Base-by-base conservation (phyloP, 1,284 basidiomycete species). In the Cutaneotrichosporon cavernicola region DNA sequence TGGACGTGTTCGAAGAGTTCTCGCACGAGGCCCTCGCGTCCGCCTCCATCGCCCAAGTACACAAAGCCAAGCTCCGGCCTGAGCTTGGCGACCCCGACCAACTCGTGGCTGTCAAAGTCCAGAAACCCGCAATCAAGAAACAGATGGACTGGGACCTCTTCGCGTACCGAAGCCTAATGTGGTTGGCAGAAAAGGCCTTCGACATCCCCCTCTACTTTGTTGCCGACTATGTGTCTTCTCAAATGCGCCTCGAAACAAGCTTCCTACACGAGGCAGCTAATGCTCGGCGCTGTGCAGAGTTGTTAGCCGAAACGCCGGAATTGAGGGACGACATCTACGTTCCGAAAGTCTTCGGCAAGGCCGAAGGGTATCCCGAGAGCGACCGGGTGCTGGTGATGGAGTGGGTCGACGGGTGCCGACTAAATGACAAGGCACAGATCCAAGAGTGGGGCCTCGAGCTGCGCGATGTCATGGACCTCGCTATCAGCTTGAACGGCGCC, bases 41-140 rank as follows among this genome's bases (percentile, higher is more conserved):
- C 65, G 92, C 92, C 1, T 92, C 89, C 68, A 89, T 96, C 56
- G 92, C 92, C 0, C 92, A 95, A 75, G 92, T 95, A 0, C 92
- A 95, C 74, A 84, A 85, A 46, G 92, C 92, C 2, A 86, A 84
- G 53, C 77, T 92, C 36, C 73, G 72, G 81, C 72, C 71, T 26
- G 64, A 70, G 30, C 65, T 67, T 32, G 70, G 69, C 0, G 60
- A 66, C 30, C 63, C 68, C 9, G 68, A 69, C 58, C 58, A 40
- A 11, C 69, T 77, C 84, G 92, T 95, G 1, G 92, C 92, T 0
- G 92, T 96, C 68, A 95, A 95, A 80, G 83, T 93, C n/a, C 91
- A 95, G 81, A 94, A 93, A 72, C 92, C 91, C 0, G 89, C 87
- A 34, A 91, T 96, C 18, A 84, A 83, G 59, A 90, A 86, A 71